Percentiles rank a stretch among this genome's conserved stretches.
phyloP scores from a whole-genome alignment of 106 monocot species.

The Alisma plantagoaquatica region DNA sequence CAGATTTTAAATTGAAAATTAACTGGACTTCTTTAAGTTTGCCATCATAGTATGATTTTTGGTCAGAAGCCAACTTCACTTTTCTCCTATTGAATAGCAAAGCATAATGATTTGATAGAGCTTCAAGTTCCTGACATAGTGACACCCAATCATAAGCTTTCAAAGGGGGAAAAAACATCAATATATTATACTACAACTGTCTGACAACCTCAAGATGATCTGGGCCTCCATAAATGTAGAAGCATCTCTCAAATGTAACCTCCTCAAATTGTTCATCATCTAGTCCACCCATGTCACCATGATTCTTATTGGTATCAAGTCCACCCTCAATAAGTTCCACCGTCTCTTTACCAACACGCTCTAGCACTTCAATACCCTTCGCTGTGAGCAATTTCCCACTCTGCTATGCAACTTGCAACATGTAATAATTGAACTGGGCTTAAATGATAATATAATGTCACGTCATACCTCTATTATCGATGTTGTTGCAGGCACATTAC shows the following conservation, averaged over 20 bases:
- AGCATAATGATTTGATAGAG: slow-evolving; percentile 75
- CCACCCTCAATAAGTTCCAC: slow-evolving; percentile 87
- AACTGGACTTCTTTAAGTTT: slow-evolving; percentile 66
- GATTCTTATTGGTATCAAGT: slow-evolving; percentile 47
- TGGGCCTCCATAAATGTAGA: slow-evolving; percentile 96
- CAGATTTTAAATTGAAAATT: slow-evolving; percentile 39
- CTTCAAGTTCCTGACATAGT: slow-evolving; percentile 77
- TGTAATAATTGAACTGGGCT: background rate
- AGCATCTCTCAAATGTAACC: slow-evolving; percentile 85
- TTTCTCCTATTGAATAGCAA: slow-evolving; percentile 81
- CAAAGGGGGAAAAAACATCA: background rate
- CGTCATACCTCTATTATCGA: slow-evolving; percentile 67
- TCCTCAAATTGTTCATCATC: slow-evolving; percentile 76
- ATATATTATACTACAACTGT: background rate
- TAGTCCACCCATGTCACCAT: slow-evolving; percentile 19
- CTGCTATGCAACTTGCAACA: slow-evolving; percentile 14
- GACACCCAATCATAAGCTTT: background rate
- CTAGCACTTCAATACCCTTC: slow-evolving; percentile 79
- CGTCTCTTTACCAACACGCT: slow-evolving; percentile 86
- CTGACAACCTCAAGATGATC: slow-evolving; percentile 68
- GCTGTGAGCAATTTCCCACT: slow-evolving; percentile 68
- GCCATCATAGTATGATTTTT: slow-evolving; percentile 68
- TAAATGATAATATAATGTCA: background rate
- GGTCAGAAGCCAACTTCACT: slow-evolving; percentile 54
- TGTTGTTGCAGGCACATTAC: slow-evolving; percentile 51